A percentile compares a stretch with the other conserved stretches of the same genome.
Conservation (phyloP, 148 eudicot genomes). For the Camellia japonica region DNA sequence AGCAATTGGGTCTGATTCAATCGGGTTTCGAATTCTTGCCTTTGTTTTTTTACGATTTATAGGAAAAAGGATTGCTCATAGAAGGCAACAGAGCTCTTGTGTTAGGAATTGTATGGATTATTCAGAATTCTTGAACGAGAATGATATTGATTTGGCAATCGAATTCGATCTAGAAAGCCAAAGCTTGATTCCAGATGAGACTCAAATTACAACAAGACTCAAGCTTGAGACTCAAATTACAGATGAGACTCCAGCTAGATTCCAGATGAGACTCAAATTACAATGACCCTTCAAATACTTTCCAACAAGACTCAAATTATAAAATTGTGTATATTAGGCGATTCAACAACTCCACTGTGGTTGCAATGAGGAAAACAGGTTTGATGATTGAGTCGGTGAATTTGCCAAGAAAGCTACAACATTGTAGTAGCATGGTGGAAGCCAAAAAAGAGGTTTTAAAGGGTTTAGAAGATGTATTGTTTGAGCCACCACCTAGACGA, state of each 20-base stretch:
- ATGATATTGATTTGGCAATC: conserved; percentile 31
- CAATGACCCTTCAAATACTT: conserved; percentile 15
- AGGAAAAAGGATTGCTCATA: conserved; percentile 31
- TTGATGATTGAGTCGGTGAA: background rate
- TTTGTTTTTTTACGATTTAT: conserved; percentile 30
- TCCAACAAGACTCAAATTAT: conserved; percentile 7
- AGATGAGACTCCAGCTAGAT: no score
- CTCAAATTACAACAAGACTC: conserved; percentile 12
- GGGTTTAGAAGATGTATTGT: conserved; percentile 33
- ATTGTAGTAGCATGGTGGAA: conserved; percentile 19
- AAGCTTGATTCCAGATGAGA: conserved; percentile 11
- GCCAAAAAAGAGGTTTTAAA: conserved; percentile 27
- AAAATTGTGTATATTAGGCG: conserved; percentile 31
- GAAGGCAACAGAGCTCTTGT: conserved; percentile 29
- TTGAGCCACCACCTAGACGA: conserved; percentile 30
- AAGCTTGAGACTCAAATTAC: no score
- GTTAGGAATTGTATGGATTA: conserved; percentile 8
- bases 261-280: conserved; percentile 8
- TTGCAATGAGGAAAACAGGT: conserved; percentile 28
- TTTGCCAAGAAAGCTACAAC: background rate
- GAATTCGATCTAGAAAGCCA: conserved; percentile 22
- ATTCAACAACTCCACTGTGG: conserved; percentile 22
- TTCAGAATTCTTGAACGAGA: conserved; percentile 23
- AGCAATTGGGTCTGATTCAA: background rate
- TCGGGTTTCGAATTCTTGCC: conserved; percentile 17